Evolutionary conservation across 768 basidiomycete species (phyloP), one percentile per base, ranked within the genome.

Genomic region (Pilatotrama ljubarskyi): DNA sequence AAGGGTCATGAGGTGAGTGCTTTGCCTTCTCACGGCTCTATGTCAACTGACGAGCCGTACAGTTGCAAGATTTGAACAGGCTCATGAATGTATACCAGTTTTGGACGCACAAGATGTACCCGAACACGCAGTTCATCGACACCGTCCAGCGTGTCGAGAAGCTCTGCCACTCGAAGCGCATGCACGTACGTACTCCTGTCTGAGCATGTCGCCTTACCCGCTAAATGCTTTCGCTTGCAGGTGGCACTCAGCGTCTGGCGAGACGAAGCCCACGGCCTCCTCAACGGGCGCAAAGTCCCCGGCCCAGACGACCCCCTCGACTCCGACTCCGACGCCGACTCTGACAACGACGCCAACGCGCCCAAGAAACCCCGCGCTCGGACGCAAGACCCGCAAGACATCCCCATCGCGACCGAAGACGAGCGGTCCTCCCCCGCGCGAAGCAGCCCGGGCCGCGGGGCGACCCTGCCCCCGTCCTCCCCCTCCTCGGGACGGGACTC

Each of bases 61-160:
- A 36, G 95, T 79, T 79, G n/a, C 73, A 82, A 51, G 95, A 99
- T 73, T 81, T 99, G 38, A 84, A 84, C 63, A 80, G 90, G 38
- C 75, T 98, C 14, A 77, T 98, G 55, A 84, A 87, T 62, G 76
- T 90, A 36, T 98, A 98, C 70, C 93, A 95, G 68, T 90, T 94
- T 67, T 99, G 97, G 97, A 83, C 93, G 3, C 97, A 98, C 75
- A 84, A 82, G 66, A 80, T 99, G 79, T 95, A 90, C 70, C 97
- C 97, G 5, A 93, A 90, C 68, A 87, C 84, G 4, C 86, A 88
- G 40, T 97, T 98, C 72, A 80, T 80, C 44, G 95, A 97, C 68
- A 96, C 94, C 0, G 85, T 96, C 5, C 76, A 84, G 32, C 82
- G 89, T 10, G 84, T 98, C 10, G 96, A 99, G 77, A 92, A 88